Evolutionary conservation across 1,284 basidiomycete species (phyloP).

Genomic region (Phellinidium pouzarii): DNA sequence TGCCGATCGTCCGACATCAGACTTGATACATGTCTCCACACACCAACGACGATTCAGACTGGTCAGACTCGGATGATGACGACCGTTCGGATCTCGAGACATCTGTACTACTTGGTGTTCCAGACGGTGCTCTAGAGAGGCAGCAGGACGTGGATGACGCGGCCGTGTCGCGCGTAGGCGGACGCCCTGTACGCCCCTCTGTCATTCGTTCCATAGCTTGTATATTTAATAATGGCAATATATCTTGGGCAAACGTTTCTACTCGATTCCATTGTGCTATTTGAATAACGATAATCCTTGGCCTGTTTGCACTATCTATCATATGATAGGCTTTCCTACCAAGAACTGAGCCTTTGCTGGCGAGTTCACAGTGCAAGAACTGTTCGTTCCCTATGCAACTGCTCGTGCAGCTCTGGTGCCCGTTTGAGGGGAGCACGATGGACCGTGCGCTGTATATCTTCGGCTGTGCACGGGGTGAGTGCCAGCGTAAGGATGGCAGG

Average conservation of each 20-base stretch:
- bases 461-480: slow-evolving; percentile 61
- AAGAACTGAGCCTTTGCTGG: slow-evolving; percentile 26
- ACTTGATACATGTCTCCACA: slow-evolving; percentile 22
- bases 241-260: slow-evolving; percentile 35
- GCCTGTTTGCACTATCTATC: neutral
- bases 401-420: slow-evolving; percentile 80
- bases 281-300: too few relatives aligned
- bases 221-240: slow-evolving; percentile 25
- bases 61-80: slow-evolving; percentile 79
- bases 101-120: slow-evolving; percentile 66
- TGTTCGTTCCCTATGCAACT: slow-evolving; percentile 71
- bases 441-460: slow-evolving; percentile 78
- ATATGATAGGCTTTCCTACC: slow-evolving; percentile 28
- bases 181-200: slow-evolving; percentile 69
- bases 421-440: slow-evolving; percentile 73
- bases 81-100: slow-evolving; percentile 51
- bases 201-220: slow-evolving; percentile 30
- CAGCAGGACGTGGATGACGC: slow-evolving; percentile 57
- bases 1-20: slow-evolving; percentile 18
- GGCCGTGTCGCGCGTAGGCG: slow-evolving; percentile 79
- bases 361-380: slow-evolving; percentile 51
- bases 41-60: slow-evolving; percentile 49
- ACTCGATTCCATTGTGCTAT: slow-evolving; percentile 27
- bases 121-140: slow-evolving; percentile 59
- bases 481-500: slow-evolving; percentile 70